A percentile compares a stretch with the other conserved stretches of the same genome.
phyloP scores from a whole-genome alignment of 2,329 filamentous ascomycete species.

The Alternaria solani region DNA sequence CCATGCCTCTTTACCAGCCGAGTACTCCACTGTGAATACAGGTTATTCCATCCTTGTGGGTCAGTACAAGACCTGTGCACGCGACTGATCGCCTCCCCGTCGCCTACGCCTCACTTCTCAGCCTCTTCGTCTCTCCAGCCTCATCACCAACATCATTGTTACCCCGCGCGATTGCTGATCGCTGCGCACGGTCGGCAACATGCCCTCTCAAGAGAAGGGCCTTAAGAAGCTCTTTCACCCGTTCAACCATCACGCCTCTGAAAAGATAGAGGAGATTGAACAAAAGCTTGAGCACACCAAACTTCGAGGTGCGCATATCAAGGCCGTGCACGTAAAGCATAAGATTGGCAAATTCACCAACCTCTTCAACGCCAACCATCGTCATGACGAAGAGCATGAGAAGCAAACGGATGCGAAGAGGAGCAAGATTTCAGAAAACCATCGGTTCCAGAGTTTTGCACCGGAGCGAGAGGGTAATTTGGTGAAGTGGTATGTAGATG shows the following conservation, averaged over 20 bases:
- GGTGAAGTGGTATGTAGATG: conserved; percentile 97
- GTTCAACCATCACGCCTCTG: conserved; percentile 42
- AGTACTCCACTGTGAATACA: conserved; percentile 30
- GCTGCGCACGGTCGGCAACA: conserved; percentile 24
- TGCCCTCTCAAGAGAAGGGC: conserved; percentile 34
- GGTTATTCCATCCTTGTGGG: conserved; percentile 24
- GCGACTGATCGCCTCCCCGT: conserved; percentile 21
- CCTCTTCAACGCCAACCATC: conserved; percentile 83
- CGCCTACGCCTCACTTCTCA: conserved; percentile 29
- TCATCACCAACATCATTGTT: conserved; percentile 3
- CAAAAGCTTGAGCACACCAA: conserved; percentile 58
- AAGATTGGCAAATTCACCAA: conserved; percentile 71
- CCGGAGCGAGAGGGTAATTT: conserved; percentile 85
- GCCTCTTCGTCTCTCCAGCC: conserved; percentile 21
- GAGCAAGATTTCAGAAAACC: conserved; percentile 71
- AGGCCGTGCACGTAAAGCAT: conserved; percentile 67
- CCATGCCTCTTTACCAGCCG: conserved; percentile 17
- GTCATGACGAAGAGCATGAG: conserved; percentile 94
- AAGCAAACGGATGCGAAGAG: conserved; percentile 83
- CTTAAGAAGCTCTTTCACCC: conserved; percentile 51
- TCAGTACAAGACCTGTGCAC: conserved; percentile 32
- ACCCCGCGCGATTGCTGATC: conserved; percentile 18
- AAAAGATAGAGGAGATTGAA: conserved; percentile 46
- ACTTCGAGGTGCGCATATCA: conserved; percentile 60
- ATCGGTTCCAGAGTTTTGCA: conserved; percentile 91